Evolutionary conservation across 495 filamentous ascomycete genomes (phyloP), one percentile per base, ranked within the genome.

Genomic region (Penicillium waksmanii): DNA sequence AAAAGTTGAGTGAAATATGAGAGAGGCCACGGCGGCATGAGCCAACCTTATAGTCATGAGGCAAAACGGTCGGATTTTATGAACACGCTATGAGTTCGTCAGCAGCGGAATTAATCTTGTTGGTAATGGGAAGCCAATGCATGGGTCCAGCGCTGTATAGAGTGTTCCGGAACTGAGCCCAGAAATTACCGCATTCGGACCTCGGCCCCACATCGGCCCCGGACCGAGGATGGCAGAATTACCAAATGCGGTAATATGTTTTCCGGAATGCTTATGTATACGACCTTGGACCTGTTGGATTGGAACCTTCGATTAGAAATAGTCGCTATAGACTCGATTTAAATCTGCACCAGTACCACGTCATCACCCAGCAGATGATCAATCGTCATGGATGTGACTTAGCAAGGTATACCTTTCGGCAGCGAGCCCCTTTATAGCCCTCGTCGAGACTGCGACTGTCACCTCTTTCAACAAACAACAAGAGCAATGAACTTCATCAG

Each of bases 1-100:
- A 46, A 46, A 46, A 18, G 43, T 46, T 46, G 43, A 46, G 43
- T 46, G 43, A 46, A 46, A 46, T 2, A 46, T 46, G 43, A 46
- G 43, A 46, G 43, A 18, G 43, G 43, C 43, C 43, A 23, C 43
- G 11, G 43, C 43, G 43, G 19, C 43, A 23, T 18, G 19, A 46
- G 19, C n/a, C 43, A 46, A 11, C 43, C 43, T 46, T 46, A 13
- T 11, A 36, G 35, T 36, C 35, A 36, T 36, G 35, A 36, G 35
- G n/a, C 12, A 46, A 46, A 23, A 9, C 43, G n/a, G 19, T 18
- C 12, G 19, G 19, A 9, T 46, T 23, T 46, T 46, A 7, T 46
- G 19, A 23, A 8, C 43, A 18, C 43, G 13, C 12, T 46, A 15
- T 15, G 43, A 46, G 19, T 46, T 46, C 19, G 43, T 46, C 43